Evolutionary conservation across 192 early-diverging fungal species (phyloP).

Genomic region (Coemansia reversa): DNA sequence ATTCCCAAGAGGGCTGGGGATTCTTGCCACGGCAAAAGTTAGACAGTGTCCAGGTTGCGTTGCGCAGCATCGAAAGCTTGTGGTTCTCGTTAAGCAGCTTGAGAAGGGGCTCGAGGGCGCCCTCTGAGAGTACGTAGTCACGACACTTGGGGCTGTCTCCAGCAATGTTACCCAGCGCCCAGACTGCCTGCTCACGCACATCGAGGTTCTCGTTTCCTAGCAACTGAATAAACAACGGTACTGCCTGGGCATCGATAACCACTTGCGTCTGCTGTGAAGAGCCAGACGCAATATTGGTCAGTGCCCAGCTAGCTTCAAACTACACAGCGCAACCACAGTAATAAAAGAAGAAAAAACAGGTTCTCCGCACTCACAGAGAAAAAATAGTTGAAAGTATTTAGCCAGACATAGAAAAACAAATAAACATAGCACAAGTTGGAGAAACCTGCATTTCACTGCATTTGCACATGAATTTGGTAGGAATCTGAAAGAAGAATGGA

Average conservation of each 20-base stretch:
- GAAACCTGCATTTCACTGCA: conserved; percentile 45
- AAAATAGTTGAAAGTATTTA: conserved; percentile 1
- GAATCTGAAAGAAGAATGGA: background rate
- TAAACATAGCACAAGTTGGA: background rate
- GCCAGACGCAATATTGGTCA: conserved; percentile 99
- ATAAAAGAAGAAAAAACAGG: background rate
- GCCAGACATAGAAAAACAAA: conserved; percentile 5
- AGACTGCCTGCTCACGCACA: conserved; percentile 97
- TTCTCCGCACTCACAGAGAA: too few species aligned
- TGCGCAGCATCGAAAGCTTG: conserved; percentile 96
- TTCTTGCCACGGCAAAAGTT: conserved; percentile 99
- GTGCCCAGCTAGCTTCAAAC: conserved; percentile 99
- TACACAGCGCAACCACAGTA: conserved; percentile 35
- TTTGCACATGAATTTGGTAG: background rate
- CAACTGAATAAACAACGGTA: conserved; percentile 89
- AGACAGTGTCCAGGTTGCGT: conserved; percentile 98
- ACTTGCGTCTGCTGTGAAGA: conserved; percentile 90
- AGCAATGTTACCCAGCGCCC: conserved; percentile 99
- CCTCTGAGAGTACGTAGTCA: conserved; percentile 80
- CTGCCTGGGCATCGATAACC: conserved; percentile 89
- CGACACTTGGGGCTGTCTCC: conserved; percentile 91
- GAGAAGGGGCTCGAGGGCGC: conserved; percentile 86
- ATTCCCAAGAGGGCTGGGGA: conserved; percentile 88
- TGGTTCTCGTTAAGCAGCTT: conserved; percentile 81
- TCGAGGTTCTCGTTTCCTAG: conserved; percentile 79